Base-by-base conservation (phyloP, 805 yeast genomes). In the Lachancea lanzarotensis region DNA sequence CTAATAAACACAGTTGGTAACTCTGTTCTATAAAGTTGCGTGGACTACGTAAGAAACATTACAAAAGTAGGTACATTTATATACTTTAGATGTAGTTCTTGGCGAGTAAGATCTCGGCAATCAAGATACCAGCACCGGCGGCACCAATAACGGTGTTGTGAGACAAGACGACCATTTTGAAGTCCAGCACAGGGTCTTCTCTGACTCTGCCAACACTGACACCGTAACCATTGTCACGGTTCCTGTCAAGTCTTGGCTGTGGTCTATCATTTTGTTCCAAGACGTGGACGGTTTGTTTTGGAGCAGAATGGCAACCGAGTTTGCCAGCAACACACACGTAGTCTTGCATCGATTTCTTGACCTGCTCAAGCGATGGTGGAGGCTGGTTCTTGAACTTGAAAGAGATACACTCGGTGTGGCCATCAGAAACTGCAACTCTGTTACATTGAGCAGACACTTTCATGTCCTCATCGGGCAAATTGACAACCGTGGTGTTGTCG, bases 131-230 rank as follows among this genome's bases (percentile, higher is more conserved):
- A 8, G 97, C 84, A 65, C 98, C 98, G 20, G 98, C 98, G 60
- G 98, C 98, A 62, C 98, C 98, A 54, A 93, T 87, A 58, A 93
- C 78, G 45, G 98, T 93, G 75, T 93, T 93, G 69, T 93, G 98
- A 22, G 97, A 90, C 53, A 93, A 73, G n/a, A 89, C 93, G 45
- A 93, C 96, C 90, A 93, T 91, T 72, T 93, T 93, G 73, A 77
- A 80, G 67, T 93, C 98, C 56, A 93, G 75, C 11, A 93, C 87
- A 8, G 95, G 89, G 64, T 93, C 98, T 56, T 80, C 85, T 72
- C 98, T 82, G 48, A 93, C 71, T 69, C 98, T 79, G 41, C 98
- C 98, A 42, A 93, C 97, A 38, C 95, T 77, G 43, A 91, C 96
- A 57, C 95, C 95, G 68, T 79, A 90, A 27, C 98, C 98, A 43